phyloP scores from a whole-genome alignment of 495 filamentous ascomycete genomes.

The Hyaloscypha finlandica region DNA sequence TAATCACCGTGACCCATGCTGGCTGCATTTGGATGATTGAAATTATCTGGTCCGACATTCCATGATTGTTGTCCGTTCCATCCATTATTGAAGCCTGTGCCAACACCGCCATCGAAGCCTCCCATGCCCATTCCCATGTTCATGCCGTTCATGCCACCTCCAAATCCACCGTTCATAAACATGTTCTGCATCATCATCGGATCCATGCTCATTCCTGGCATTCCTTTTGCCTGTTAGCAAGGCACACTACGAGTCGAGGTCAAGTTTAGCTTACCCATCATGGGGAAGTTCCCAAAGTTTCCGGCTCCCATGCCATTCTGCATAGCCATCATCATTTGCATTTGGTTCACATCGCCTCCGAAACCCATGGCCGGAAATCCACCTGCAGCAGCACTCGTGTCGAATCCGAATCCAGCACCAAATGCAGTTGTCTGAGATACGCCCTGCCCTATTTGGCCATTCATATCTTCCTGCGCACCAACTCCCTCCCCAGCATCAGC shows the following conservation, averaged over 20 bases:
- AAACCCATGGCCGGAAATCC: slow-evolving; percentile 59
- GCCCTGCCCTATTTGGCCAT: slow-evolving; percentile 19
- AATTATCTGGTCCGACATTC: slow-evolving; percentile 75
- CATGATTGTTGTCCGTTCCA: slow-evolving; percentile 71
- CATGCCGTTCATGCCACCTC: slow-evolving; percentile 83
- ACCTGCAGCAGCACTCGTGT: slow-evolving; percentile 46
- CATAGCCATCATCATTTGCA: slow-evolving; percentile 72
- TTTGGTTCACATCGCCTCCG: slow-evolving; percentile 68
- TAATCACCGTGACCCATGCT: slow-evolving; percentile 77
- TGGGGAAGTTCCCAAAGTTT: slow-evolving; percentile 64
- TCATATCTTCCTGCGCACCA: slow-evolving; percentile 24
- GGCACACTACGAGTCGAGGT: not conserved
- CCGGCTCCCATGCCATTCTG: slow-evolving; percentile 69
- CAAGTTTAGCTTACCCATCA: slow-evolving; percentile 72
- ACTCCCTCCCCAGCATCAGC: slow-evolving; percentile 4
- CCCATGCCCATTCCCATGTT: slow-evolving; percentile 87
- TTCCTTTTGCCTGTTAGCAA: slow-evolving; percentile 41
- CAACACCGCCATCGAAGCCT: slow-evolving; percentile 60
- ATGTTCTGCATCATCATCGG: slow-evolving; percentile 89
- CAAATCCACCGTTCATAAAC: slow-evolving; percentile 79
- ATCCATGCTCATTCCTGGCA: slow-evolving; percentile 84
- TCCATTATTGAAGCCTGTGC: slow-evolving; percentile 43
- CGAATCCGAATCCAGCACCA: slow-evolving; percentile 46
- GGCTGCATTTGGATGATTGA: slow-evolving; percentile 67
- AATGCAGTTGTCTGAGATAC: slow-evolving; percentile 38